Evolutionary conservation across 176 grass and related monocot genomes (phyloP).

Genomic region (Carex parvula): DNA sequence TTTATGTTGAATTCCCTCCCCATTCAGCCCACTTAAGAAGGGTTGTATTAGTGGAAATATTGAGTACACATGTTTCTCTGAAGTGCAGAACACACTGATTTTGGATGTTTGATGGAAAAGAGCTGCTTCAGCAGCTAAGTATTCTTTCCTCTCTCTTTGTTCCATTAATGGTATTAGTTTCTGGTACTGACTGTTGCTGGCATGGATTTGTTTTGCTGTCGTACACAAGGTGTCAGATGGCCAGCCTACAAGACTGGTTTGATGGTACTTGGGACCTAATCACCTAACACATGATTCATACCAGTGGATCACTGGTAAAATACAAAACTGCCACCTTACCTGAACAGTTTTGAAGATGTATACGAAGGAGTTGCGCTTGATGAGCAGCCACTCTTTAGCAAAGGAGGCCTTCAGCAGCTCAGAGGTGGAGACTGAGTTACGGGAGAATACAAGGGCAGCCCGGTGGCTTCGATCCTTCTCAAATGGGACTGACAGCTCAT

Average conservation of each 20-base stretch:
- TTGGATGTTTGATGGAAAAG: too few species aligned
- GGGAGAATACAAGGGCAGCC: conserved; percentile 85
- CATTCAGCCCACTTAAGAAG: background rate
- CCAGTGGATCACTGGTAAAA: background rate
- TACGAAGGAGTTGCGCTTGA: conserved; percentile 94
- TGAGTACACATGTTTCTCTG: background rate
- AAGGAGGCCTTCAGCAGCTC: conserved; percentile 81
- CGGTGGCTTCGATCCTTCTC: conserved; percentile 65
- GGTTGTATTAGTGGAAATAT: background rate
- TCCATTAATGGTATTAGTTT: background rate
- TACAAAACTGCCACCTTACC: conserved; percentile 31
- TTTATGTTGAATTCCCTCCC: background rate
- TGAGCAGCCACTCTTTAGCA: conserved; percentile 96
- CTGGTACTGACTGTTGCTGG: background rate
- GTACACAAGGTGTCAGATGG: background rate
- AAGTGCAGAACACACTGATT: too few species aligned
- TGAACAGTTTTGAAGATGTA: conserved; percentile 92
- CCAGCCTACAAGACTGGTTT: background rate
- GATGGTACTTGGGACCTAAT: background rate
- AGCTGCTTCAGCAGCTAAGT: background rate
- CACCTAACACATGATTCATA: background rate
- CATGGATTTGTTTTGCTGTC: background rate
- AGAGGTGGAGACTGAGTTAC: conserved; percentile 52
- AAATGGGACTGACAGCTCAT: conserved; percentile 71
- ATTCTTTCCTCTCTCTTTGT: background rate